Conservation (phyloP, 164 flowering plant species). For the Houttuynia cordata region DNA sequence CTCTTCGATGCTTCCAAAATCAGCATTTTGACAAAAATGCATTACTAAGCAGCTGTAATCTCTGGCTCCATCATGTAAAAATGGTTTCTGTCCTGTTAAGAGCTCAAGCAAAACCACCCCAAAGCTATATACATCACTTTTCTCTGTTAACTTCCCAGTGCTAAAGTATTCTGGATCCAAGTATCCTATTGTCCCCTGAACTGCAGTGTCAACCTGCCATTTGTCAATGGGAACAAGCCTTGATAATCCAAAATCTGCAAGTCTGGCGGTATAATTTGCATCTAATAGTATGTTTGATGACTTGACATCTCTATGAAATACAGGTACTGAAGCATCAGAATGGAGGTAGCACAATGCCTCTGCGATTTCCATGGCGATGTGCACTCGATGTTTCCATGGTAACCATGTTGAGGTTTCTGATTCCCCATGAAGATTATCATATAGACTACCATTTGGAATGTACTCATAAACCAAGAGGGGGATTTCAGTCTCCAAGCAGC, state of each 20-base stretch:
- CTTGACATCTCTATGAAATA: slow-evolving; percentile 9
- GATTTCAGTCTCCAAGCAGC: slow-evolving; percentile 11
- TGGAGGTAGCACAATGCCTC: slow-evolving; percentile 11
- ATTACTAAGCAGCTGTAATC: slow-evolving; percentile 1
- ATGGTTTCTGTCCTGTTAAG: slow-evolving; percentile 6
- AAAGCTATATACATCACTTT: slow-evolving; percentile 12
- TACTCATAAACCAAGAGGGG: slow-evolving; percentile 11
- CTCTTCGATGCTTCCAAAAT: not conserved
- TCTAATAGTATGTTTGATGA: slow-evolving; percentile 7
- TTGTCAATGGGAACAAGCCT: slow-evolving; percentile 2
- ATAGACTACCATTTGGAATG: slow-evolving; percentile 7
- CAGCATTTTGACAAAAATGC: slow-evolving; percentile 3
- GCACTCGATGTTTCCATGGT: slow-evolving; percentile 1
- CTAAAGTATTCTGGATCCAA: slow-evolving; percentile 7
- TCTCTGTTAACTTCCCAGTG: slow-evolving; percentile 6
- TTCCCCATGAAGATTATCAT: slow-evolving; percentile 3
- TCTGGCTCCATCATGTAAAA: not conserved
- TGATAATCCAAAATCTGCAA: slow-evolving; percentile 8
- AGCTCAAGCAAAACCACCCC: slow-evolving; percentile 8
- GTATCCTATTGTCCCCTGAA: slow-evolving; percentile 8
- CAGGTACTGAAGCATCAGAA: slow-evolving; percentile 9
- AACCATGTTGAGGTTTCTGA: not conserved
- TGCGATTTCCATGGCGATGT: slow-evolving; percentile 5
- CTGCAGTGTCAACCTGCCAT: not conserved
- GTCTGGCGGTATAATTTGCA: slow-evolving; percentile 4